These are phyloP conservation scores for Ogataea salicorniae DNA, from an alignment of 805 yeast species.

Conservation along the genomic window DNA sequence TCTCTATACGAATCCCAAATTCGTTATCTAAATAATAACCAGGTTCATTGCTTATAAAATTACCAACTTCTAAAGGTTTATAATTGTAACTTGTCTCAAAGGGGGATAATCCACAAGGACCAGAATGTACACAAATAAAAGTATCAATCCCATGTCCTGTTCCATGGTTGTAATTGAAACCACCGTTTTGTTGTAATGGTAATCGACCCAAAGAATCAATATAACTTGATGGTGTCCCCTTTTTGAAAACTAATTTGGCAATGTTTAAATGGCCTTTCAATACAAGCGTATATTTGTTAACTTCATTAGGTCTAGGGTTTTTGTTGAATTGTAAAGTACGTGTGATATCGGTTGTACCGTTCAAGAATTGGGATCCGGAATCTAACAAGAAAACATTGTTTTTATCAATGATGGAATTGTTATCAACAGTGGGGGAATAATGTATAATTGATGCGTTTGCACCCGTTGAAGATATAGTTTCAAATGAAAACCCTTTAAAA, in stretches of 20 bases:
- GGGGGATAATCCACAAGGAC: constrained; percentile 78
- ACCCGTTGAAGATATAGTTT: constrained; percentile 73
- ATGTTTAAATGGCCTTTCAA: constrained; percentile 88
- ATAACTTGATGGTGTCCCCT: constrained; percentile 65
- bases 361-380: constrained; percentile 86
- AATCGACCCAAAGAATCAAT: constrained; percentile 83
- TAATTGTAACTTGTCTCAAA: constrained; percentile 29
- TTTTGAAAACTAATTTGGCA: constrained; percentile 75
- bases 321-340: constrained; percentile 68
- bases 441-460: constrained; percentile 73
- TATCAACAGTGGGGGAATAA: constrained; percentile 61
- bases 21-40: constrained; percentile 90
- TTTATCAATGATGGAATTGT: constrained; percentile 58
- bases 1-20: constrained; percentile 86
- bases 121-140: constrained; percentile 88
- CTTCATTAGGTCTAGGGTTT: constrained; percentile 52
- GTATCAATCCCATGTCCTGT: constrained; percentile 98
- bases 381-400: constrained; percentile 71
- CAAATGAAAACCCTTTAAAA: constrained; percentile 67
- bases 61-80: constrained; percentile 59
- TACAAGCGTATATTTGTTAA: constrained; percentile 72
- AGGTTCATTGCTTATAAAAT: constrained; percentile 85
- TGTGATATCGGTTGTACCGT: constrained; percentile 96
- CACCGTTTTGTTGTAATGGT: constrained; percentile 72
- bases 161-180: constrained; percentile 82